Base-by-base conservation (phyloP, 345 rosid genomes). In the Eutrema yunnanense region DNA sequence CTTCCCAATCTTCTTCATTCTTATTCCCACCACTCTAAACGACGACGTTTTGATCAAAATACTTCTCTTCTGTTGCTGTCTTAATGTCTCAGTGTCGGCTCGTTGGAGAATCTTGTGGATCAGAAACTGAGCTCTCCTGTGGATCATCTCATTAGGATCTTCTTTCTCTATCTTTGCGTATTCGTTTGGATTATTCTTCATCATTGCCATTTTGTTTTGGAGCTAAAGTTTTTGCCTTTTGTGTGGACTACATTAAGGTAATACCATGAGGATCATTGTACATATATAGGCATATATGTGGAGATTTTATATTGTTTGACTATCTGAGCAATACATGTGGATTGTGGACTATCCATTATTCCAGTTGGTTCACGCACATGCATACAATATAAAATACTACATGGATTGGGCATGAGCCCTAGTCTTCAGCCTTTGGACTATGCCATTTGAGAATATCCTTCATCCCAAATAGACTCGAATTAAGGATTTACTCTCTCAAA, bases 81-180 rank as follows among this genome's bases (percentile, higher is more conserved):
- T 85, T 72, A 80, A 52, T 42, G 44, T 73, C 6, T 79, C 63
- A 26, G 52, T 46, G 65, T 85, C 86, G 3, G 83, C 90, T 59
- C 73, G 74, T 67, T 79, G 80, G 16, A 87, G 49, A 30, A 54
- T 83, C 72, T 84, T 92, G 82, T 90, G 82, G 80, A 90, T 86
- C 84, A 88, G 80, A 82, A 88, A 90, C 80, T 84, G 95, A 11
- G 96, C 96, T 79, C 82, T 64, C 47, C 86, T 53, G 46, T 83
- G 92, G n/a, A 41, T 62, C 0, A 72, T 9, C 67, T 88, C 95
- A 57, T 81, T 85, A 6, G 80, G 82, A 74, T 84, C 90, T 69
- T 92, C 96, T 73, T 85, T 79, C 10, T 81, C 81, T 55, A 92
- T 16, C 81, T 78, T 88, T 41, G 88, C 69, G 83, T 92, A 92